Evolutionary conservation across 345 rosid species (phyloP).

Genomic region (Clausena lansium): DNA sequence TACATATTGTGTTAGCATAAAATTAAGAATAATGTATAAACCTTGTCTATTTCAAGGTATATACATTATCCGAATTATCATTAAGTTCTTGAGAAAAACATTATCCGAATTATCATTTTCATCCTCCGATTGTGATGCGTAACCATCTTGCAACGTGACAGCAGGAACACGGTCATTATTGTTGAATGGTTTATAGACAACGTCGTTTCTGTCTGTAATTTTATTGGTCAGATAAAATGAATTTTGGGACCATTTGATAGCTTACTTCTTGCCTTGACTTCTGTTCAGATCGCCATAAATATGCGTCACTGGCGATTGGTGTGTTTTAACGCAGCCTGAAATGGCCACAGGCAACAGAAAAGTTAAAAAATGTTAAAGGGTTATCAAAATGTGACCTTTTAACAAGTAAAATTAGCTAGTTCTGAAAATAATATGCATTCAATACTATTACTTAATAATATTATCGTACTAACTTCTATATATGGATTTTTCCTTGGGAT

Average conservation of each 20-base stretch:
- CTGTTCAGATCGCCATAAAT: background rate
- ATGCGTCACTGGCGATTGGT: background rate
- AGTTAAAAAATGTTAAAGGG: too few species aligned
- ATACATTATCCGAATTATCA: too few species aligned
- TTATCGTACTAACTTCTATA: too few species aligned
- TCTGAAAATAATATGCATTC: too few species aligned
- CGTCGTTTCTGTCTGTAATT: too few species aligned
- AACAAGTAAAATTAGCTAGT: too few species aligned
- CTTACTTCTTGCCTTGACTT: background rate
- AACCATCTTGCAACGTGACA: background rate
- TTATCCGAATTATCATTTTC: background rate
- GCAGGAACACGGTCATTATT: background rate
- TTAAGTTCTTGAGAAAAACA: background rate
- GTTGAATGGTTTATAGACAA: background rate
- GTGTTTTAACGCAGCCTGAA: background rate
- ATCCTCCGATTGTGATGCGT: background rate
- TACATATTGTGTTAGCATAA: too few species aligned
- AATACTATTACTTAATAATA: too few species aligned
- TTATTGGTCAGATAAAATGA: too few species aligned
- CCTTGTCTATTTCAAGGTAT: constrained; percentile 38
- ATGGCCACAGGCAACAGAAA: too few species aligned
- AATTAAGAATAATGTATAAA: background rate
- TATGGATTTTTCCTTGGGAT: too few species aligned
- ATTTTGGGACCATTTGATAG: background rate
- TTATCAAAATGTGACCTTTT: too few species aligned